Conservation (phyloP, 2,329 filamentous ascomycete genomes). For the Paraphaeosphaeria sporulosa region DNA sequence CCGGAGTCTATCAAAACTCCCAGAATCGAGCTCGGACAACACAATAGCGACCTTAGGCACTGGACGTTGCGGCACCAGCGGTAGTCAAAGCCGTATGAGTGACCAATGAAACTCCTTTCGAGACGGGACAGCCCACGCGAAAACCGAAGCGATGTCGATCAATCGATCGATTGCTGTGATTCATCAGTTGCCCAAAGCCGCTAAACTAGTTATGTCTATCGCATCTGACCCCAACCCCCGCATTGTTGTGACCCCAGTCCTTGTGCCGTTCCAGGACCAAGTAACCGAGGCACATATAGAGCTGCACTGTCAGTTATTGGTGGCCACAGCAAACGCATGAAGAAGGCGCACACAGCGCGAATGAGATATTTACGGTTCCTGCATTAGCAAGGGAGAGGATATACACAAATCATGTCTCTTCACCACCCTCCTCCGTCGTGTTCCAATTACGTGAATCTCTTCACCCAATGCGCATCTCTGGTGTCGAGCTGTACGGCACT, state of each 20-base stretch:
- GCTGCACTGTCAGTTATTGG: neutral
- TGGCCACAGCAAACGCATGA: neutral
- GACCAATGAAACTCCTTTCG: neutral
- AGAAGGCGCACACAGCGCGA: neutral
- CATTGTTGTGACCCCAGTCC: conserved; percentile 1
- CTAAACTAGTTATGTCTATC: neutral
- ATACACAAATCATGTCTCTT: conserved; percentile 9
- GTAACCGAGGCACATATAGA: conserved; percentile 1
- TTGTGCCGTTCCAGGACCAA: neutral
- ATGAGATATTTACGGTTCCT: conserved; percentile 4
- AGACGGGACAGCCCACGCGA: neutral
- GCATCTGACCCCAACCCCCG: conserved; percentile 1
- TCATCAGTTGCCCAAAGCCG: conserved; percentile 1
- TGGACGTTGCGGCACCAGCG: neutral
- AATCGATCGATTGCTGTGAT: neutral
- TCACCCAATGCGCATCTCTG: conserved; percentile 43
- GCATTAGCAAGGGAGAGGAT: conserved; percentile 1
- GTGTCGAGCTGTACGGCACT: conserved; percentile 40
- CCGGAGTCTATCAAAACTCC: no score
- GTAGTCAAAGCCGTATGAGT: neutral
- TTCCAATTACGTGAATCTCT: conserved; percentile 19
- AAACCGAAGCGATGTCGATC: neutral
- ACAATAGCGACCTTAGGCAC: neutral
- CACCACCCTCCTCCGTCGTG: neutral
- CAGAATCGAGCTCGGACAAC: no score